Conservation (phyloP, 345 rosid species). For the Boechera retrofracta region DNA sequence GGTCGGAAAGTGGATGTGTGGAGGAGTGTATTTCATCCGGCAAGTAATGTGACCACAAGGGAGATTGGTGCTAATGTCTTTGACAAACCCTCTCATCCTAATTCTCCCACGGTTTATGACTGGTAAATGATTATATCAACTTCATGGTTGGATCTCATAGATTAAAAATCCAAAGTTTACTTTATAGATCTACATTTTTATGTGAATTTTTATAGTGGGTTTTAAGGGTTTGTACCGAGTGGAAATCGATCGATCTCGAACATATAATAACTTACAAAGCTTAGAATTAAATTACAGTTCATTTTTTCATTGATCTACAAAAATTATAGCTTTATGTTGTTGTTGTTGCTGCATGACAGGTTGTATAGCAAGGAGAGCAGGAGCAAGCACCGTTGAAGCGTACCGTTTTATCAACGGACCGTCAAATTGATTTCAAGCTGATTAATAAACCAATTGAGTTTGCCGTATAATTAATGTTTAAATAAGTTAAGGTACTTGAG, state of each 20-base stretch:
- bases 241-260: too few species aligned
- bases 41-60: slow-evolving; percentile 85
- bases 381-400: slow-evolving; percentile 60
- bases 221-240: not conserved
- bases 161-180: not conserved
- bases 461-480: not conserved
- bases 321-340: not conserved
- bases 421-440: slow-evolving; percentile 13
- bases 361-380: slow-evolving; percentile 86
- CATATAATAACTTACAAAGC: too few species aligned
- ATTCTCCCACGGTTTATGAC: slow-evolving; percentile 95
- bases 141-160: not conserved
- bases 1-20: slow-evolving; percentile 77
- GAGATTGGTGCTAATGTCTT: slow-evolving; percentile 68
- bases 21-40: slow-evolving; percentile 98
- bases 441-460: slow-evolving; percentile 17
- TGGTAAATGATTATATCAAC: slow-evolving; percentile 53
- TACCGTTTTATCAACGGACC: not conserved
- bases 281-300: too few species aligned
- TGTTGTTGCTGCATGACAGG: slow-evolving; percentile 50
- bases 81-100: slow-evolving; percentile 78
- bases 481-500: not conserved
- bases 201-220: too few species aligned
- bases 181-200: too few species aligned
- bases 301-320: not conserved